Base-by-base conservation (phyloP, 2,329 filamentous ascomycete species). In the Periconia macrospinosa region DNA sequence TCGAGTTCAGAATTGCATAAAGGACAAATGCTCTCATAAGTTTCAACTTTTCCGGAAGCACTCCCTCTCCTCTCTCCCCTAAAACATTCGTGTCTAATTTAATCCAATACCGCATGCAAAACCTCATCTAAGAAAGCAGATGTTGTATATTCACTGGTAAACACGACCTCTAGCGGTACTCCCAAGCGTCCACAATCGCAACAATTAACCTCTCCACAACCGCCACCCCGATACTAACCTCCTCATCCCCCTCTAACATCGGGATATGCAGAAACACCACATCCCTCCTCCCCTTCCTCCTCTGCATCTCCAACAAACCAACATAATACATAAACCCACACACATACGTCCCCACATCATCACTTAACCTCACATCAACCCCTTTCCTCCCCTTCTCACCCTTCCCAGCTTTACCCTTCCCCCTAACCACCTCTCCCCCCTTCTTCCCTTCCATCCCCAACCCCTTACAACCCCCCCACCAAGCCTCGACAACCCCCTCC, bases 321-420 rank as follows among this genome's bases (percentile, higher is more conserved):
- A 71, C 68, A 56, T 72, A 77, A 57, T 78, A 78, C n/a, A 73
- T 73, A 54, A 77, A 78, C 35, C 77, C 76, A 61, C 77, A 79
- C 6, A 78, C 61, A 59, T 71, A 78, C 20, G 72, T 73, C 2
- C 76, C 74, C 2, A 77, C 71, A 56, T 78, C 74, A 42, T 75
- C 68, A 30, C 68, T 76, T n/a, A 66, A 53, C 46, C 70, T 59
- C 3, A 75, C 63, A 48, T 72, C 71, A n/a, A 69, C 58, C 15
- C 35, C 45, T 47, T 54, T 40, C 37, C 20, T 57, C 17, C 35
- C 45, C 44, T 54, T 40, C 37, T 18, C 46, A 44, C 45, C 45
- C 55, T 52, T 46, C 52, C 56, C 23, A 30, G 42, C 41, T 52
- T 53, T 20, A 15, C 47, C 45, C 23, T 51, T 50, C 20, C 46